These are phyloP conservation scores for Pichia paraexigua DNA, from an alignment of 805 yeast genomes.

Conservation along the genomic window DNA sequence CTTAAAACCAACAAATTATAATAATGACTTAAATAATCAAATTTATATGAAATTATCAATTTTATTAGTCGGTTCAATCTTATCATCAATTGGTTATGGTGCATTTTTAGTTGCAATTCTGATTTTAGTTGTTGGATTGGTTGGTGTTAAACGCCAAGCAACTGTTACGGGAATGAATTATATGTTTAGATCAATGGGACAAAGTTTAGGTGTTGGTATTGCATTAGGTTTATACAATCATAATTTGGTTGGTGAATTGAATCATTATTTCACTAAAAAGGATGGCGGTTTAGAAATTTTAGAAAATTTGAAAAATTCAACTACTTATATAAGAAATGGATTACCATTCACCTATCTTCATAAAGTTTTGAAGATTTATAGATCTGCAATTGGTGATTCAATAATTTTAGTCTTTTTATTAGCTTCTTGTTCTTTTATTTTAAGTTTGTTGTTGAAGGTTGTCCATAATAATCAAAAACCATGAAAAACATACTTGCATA, in stretches of 20 bases:
- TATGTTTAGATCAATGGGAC: conserved; percentile 42
- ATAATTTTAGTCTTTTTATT: conserved; percentile 20
- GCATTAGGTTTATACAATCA: conserved; percentile 32
- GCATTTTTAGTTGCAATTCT: conserved; percentile 32
- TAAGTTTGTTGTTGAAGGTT: conserved; percentile 19
- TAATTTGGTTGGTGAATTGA: conserved; percentile 24
- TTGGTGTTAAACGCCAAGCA: conserved; percentile 39
- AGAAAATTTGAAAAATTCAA: conserved; percentile 18
- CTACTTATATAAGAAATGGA: conserved; percentile 25
- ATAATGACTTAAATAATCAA: conserved; percentile 10
- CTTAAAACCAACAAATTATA: conserved; percentile 18
- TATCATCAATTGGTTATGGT: conserved; percentile 35
- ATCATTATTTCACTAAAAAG: conserved; percentile 23
- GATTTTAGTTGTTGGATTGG: conserved; percentile 36
- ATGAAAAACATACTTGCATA: not conserved
- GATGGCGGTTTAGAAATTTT: conserved; percentile 19
- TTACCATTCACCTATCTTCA: conserved; percentile 19
- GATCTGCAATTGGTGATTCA: conserved; percentile 22
- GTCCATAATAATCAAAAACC: conserved; percentile 7
- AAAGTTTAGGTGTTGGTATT: conserved; percentile 39
- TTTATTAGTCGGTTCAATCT: conserved; percentile 22
- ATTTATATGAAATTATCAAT: conserved; percentile 14
- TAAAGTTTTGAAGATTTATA: conserved; percentile 25
- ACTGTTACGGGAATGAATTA: conserved; percentile 42
- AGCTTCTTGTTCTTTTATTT: conserved; percentile 18